Conservation (phyloP, 106 monocot genomes). For the Acorus calamus region DNA sequence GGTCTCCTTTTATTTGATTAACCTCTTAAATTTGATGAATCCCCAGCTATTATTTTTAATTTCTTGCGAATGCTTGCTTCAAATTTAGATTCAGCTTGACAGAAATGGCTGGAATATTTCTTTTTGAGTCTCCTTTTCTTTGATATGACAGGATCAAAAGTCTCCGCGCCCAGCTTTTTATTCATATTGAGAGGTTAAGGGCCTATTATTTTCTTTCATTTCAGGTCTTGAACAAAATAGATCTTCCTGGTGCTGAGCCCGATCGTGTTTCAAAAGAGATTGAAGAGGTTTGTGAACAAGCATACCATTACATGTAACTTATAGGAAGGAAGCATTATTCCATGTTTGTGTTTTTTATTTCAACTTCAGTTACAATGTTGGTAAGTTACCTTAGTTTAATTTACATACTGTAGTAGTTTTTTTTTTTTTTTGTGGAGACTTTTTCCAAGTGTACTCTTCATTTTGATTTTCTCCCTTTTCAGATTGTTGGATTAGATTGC, state of each 20-base stretch:
- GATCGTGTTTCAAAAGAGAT: constrained; percentile 65
- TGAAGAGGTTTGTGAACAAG: constrained; percentile 58
- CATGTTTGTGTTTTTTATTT: not conserved
- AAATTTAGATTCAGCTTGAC: too few species aligned
- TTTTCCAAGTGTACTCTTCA: not conserved
- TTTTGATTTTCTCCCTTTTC: constrained; percentile 11
- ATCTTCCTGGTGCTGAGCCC: constrained; percentile 92
- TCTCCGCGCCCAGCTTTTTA: too few species aligned
- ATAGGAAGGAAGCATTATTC: too few species aligned
- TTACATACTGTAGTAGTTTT: not conserved
- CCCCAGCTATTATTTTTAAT: too few species aligned
- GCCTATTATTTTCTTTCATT: constrained; percentile 5
- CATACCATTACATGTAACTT: not conserved
- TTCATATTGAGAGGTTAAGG: too few species aligned
- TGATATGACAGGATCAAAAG: too few species aligned
- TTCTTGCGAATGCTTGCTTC: too few species aligned
- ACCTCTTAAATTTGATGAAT: too few species aligned
- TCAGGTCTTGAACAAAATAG: constrained; percentile 95
- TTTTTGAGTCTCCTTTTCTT: too few species aligned
- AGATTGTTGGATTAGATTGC: constrained; percentile 95
- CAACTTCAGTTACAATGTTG: not conserved
- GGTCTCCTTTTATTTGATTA: too few species aligned
- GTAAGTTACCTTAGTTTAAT: not conserved
- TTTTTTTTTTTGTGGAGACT: not conserved
- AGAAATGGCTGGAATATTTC: too few species aligned